Base-by-base conservation (phyloP, 257 asterid genomes). In the Gentiana dahurica region DNA sequence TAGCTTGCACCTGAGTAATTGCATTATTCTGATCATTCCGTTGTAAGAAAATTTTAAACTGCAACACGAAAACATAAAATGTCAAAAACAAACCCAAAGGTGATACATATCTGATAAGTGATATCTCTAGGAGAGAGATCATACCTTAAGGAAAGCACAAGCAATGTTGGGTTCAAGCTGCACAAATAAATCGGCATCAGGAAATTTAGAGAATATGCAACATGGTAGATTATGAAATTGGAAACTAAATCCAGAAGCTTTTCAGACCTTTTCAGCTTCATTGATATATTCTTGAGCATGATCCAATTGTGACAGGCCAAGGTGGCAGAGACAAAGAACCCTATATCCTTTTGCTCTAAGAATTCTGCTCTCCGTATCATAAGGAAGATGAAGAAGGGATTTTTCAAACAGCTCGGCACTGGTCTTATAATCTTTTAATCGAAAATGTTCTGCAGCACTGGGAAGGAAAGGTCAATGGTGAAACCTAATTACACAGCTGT, bases 141-240 rank as follows among this genome's bases (percentile, higher is more conserved):
- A 61, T 73, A 92, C 98, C 95, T 92, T 92, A 36, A 92, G 95
- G 78, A 87, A 92, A 60, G 85, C 80, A 63, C 90, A 71, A 53
- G 94, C 89, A 69, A 85, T 72, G 65, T 80, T 85, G 54, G 98
- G 97, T 73, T 88, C 95, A 70, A 92, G 77, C 98, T 92, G 98
- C 86, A 77, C 46, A 79, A 71, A 68, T 54, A 65, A 69, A 64
- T 53, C 5, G 55, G 12, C 54, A 62, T 66, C 72, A 71, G 70
- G 51, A 50, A 11, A n/a, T 5, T 44, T 43, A 64, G 71, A 61
- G 34, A 47, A 45, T 24, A 34, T 24, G 34, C 58, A 62, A 55
- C 54, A 36, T 55, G 55, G 41, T 60, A 12, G 49, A 35, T n/a
- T 59, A 45, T 58, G 45, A 6, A 61, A 39, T n/a, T 56, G 66